phyloP scores from a whole-genome alignment of 345 rosid genomes.

The Linum tenue region DNA sequence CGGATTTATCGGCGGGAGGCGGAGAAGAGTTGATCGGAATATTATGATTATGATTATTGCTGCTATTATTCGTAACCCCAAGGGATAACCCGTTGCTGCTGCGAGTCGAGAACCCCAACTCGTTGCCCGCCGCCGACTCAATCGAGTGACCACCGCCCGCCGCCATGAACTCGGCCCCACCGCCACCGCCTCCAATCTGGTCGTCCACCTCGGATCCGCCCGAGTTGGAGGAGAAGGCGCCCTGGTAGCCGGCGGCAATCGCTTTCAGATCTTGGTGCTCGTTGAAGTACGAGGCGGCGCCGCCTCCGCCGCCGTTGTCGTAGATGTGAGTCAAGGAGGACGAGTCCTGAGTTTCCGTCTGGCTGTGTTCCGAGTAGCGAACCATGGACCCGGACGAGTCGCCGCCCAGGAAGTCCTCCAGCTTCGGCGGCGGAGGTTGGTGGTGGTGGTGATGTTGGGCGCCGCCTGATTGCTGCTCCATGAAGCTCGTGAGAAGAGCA shows the following conservation, averaged over 20 bases:
- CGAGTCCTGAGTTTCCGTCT: conserved; percentile 82
- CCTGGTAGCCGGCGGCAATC: conserved; percentile 53
- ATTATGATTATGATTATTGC: conserved; percentile 11
- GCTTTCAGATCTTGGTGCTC: conserved; percentile 68
- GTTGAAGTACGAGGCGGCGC: conserved; percentile 39
- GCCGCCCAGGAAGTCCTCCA: conserved; percentile 82
- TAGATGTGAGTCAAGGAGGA: conserved; percentile 68
- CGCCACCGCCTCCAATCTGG: conserved; percentile 32
- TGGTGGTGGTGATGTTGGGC: conserved; percentile 27
- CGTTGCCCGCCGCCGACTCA: conserved; percentile 43
- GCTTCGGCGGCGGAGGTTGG: conserved; percentile 46
- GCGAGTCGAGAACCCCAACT: conserved; percentile 42
- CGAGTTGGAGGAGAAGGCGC: conserved; percentile 59
- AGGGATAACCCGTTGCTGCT: conserved; percentile 52
- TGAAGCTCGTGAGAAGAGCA: conserved; percentile 34
- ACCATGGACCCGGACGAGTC: conserved; percentile 63
- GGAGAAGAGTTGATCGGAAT: conserved; percentile 10
- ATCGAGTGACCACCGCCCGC: conserved; percentile 36
- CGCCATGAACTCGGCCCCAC: conserved; percentile 23
- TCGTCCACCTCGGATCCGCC: conserved; percentile 78
- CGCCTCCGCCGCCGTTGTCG: conserved; percentile 28
- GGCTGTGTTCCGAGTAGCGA: conserved; percentile 50
- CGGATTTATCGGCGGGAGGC: conserved; percentile 20
- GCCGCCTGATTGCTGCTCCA: conserved; percentile 20
- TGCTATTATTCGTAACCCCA: conserved; percentile 30